These are phyloP conservation scores for Lachnellula occidentalis DNA, from an alignment of 2,329 filamentous ascomycete species.

Conservation along the genomic window DNA sequence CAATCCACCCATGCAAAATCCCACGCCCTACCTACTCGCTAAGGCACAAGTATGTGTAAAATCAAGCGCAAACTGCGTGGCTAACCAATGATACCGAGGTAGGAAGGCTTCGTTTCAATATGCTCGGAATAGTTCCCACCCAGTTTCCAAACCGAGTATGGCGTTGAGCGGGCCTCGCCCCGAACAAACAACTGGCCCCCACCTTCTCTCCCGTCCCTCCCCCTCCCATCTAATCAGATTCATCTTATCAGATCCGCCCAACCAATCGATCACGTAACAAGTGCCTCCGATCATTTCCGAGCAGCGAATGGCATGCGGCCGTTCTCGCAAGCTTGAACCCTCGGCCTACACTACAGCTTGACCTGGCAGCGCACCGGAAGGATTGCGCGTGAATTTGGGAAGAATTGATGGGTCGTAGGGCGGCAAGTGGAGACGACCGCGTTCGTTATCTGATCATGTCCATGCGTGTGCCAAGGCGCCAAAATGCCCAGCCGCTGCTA, in stretches of 20 bases:
- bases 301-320: background rate
- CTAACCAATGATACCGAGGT: too few species aligned
- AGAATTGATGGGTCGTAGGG: background rate
- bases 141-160: background rate
- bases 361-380: too few species aligned
- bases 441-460: background rate
- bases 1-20: background rate
- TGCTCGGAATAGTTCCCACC: background rate
- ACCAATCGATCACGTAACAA: background rate
- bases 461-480: background rate
- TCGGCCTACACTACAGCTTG: too few species aligned
- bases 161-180: background rate
- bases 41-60: too few species aligned
- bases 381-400: background rate
- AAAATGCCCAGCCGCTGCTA: background rate
- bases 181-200: background rate
- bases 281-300: slow-evolving; percentile 2
- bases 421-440: background rate
- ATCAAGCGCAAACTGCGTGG: too few species aligned
- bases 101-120: too few species aligned
- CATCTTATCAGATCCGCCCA: background rate
- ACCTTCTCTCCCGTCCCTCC: background rate
- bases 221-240: background rate
- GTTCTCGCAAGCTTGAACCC: background rate
- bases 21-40: background rate